phyloP scores from a whole-genome alignment of 345 rosid genomes.

The Punica granatum region DNA sequence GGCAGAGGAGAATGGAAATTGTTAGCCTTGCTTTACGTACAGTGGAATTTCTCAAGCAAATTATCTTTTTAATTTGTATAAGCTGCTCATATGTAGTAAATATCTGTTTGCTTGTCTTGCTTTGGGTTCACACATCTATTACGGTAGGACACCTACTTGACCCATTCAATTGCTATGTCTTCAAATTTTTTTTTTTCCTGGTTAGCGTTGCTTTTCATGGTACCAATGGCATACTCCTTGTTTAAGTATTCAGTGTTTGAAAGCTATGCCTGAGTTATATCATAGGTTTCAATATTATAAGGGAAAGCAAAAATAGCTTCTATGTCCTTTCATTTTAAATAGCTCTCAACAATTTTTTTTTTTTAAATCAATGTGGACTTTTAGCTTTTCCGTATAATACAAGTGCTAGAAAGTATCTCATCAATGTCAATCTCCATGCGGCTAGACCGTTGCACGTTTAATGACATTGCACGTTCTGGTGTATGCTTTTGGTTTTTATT shows the following conservation, averaged over 20 bases:
- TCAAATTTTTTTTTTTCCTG: neutral
- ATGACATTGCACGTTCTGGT: no score
- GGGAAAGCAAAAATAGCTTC: neutral
- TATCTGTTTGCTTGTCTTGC: neutral
- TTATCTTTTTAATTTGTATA: neutral
- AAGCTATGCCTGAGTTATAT: neutral
- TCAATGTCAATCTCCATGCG: neutral
- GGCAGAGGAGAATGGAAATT: no score
- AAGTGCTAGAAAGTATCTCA: neutral
- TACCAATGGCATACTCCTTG: neutral
- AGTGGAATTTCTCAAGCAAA: neutral
- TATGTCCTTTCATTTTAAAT: no score
- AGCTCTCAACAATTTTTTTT: no score
- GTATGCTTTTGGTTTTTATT: no score
- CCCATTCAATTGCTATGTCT: neutral
- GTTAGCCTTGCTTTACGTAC: neutral
- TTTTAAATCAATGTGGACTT: neutral
- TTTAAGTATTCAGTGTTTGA: neutral
- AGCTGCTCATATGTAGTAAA: neutral
- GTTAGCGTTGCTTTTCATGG: neutral
- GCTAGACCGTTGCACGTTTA: neutral
- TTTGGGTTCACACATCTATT: neutral
- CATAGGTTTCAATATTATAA: neutral
- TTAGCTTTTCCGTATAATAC: neutral
- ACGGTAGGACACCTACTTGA: neutral